Base-by-base conservation (phyloP, 1,139 yeast species). In the Taphrina confusa region DNA sequence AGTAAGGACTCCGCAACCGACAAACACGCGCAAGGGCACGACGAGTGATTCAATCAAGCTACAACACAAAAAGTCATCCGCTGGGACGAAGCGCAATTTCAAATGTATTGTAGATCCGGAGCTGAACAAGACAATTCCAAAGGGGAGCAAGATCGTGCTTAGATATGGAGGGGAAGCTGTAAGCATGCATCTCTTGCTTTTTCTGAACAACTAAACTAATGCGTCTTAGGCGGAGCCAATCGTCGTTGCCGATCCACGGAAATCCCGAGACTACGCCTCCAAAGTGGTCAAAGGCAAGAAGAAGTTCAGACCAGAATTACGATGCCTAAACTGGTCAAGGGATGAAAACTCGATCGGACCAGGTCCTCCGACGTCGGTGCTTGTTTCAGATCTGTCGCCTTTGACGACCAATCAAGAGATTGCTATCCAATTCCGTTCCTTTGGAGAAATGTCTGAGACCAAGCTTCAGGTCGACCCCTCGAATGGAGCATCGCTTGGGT, bases 401-500 rank as follows among this genome's bases (percentile, higher is more conserved):
- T 66, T 80, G 65, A 70, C 84, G 66, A 71, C 84, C 67, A 73
- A 76, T 66, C 18, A 77, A 66, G 73, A 78, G 66, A 68, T 83
- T 62, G 71, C 75, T 33, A 74, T 80, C 57, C 84, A 84, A 64
- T 82, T 89, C 64, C 76, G 77, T 45, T 74, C 79, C 36, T 86
- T 77, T 71, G 96, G 96, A 1, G 80, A 79, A 11, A 71, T 84
- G 1, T 72, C 75, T 4, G 82, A 81, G 44, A 75, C 87, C 60
- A 82, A 81, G 64, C 78, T 83, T 63, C 75, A 84, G 20, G 81
- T 80, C 64, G 95, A 91, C 68, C 89, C 94, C 0, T 76, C 78
- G 18, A 83, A 87, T 57, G 96, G 91, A 1, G 87, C 85, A 22
- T 92, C 95, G 0, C 72, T 90, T 55, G 95, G 96, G 2, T 75